Percentiles rank a stretch among this genome's conserved stretches.
phyloP scores from a whole-genome alignment of 2,329 filamentous ascomycete genomes.

The Hawksworthiomyces lignivorus region DNA sequence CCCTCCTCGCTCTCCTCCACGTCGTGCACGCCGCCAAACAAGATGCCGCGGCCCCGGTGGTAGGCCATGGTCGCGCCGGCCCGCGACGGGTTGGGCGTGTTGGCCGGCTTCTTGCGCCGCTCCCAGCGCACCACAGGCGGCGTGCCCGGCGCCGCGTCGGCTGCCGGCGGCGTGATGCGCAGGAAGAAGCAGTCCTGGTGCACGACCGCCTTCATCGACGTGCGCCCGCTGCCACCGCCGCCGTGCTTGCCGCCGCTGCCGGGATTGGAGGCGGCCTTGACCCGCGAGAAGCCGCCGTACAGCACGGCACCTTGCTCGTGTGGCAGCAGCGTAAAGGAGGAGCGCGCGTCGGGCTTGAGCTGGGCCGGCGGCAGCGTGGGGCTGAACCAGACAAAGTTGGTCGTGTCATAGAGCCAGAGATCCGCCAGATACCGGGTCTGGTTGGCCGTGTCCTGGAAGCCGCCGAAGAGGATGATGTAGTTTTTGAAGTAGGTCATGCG shows the following conservation, averaged over 20 bases:
- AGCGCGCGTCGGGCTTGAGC: constrained; percentile 82
- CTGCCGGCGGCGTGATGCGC: constrained; percentile 63
- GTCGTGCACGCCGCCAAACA: constrained; percentile 92
- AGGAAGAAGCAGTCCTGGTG: constrained; percentile 96
- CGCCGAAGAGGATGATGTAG: constrained; percentile 91
- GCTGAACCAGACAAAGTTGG: constrained; percentile 76
- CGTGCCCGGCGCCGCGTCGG: constrained; percentile 57
- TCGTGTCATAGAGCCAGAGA: constrained; percentile 90
- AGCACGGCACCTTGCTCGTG: constrained; percentile 85
- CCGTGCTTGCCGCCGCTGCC: constrained; percentile 38
- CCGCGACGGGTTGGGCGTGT: constrained; percentile 72
- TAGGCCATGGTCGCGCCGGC: constrained; percentile 90
- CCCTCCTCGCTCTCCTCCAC: constrained; percentile 87
- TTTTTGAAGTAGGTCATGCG: constrained; percentile 97
- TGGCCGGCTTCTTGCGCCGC: constrained; percentile 83
- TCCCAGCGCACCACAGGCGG: constrained; percentile 82
- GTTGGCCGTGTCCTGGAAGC: constrained; percentile 94
- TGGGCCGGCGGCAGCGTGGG: constrained; percentile 69
- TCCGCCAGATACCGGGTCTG: constrained; percentile 91
- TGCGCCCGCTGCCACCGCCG: constrained; percentile 57
- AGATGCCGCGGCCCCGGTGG: constrained; percentile 86
- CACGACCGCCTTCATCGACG: constrained; percentile 75
- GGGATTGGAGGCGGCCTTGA: constrained; percentile 64
- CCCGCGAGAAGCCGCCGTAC: constrained; percentile 87
- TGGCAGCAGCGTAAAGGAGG: constrained; percentile 84